Evolutionary conservation across 768 basidiomycete genomes (phyloP).

Genomic region (Agrocybe praecox): DNA sequence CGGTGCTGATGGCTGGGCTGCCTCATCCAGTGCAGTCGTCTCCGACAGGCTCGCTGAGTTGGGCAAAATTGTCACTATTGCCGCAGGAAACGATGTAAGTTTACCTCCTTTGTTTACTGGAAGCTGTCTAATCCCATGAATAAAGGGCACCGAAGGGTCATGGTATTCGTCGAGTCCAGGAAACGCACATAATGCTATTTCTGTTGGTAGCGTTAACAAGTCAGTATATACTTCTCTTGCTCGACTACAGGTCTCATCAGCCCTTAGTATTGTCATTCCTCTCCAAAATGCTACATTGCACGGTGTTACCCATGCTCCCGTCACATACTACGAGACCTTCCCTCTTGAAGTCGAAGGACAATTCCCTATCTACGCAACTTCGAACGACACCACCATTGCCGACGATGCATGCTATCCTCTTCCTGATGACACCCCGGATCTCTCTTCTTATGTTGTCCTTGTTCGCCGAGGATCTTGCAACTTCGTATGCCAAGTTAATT

Average conservation of each 20-base stretch:
- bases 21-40: conserved; percentile 52
- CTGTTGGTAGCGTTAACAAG: conserved; percentile 59
- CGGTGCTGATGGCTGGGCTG: conserved; percentile 65
- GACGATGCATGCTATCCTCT: conserved; percentile 64
- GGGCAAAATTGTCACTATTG: conserved; percentile 64
- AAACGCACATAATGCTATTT: conserved; percentile 56
- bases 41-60: conserved; percentile 56
- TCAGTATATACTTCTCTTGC: conserved; percentile 14
- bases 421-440: conserved; percentile 53
- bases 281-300: conserved; percentile 57
- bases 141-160: conserved; percentile 53
- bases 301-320: conserved; percentile 47
- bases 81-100: conserved; percentile 56
- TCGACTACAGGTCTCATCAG: background rate
- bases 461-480: conserved; percentile 62
- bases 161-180: conserved; percentile 63
- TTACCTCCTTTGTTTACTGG: background rate
- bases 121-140: background rate
- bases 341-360: conserved; percentile 48
- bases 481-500: conserved; percentile 37
- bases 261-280: conserved; percentile 50
- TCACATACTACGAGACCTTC: conserved; percentile 56
- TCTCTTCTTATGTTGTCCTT: conserved; percentile 54
- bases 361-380: conserved; percentile 60
- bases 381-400: conserved; percentile 50